Evolutionary conservation across 371 early-diverging fungal genomes (phyloP).

Genomic region (Haplosporangium sp.): DNA sequence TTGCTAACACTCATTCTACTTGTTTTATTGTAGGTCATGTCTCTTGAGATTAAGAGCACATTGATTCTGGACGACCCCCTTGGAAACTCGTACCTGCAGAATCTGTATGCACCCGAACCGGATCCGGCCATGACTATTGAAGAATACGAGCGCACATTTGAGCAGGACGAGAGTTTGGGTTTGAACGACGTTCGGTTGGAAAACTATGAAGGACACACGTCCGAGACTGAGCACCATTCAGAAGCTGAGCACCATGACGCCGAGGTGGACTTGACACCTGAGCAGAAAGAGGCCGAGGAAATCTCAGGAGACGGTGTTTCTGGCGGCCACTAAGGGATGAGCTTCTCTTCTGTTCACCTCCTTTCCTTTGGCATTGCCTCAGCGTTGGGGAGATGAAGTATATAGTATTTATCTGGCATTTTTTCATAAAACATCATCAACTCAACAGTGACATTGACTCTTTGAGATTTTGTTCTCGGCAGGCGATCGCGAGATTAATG

Average conservation of each 20-base stretch:
- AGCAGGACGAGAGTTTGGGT: constrained; percentile 87
- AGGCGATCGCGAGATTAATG: no score
- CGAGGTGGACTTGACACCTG: constrained; percentile 25
- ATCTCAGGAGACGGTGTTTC: constrained; percentile 48
- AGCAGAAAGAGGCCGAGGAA: constrained; percentile 44
- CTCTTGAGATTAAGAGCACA: constrained; percentile 58
- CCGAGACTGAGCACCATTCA: not conserved
- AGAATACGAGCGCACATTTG: constrained; percentile 87
- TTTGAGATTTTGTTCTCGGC: no score
- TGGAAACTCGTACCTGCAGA: constrained; percentile 86
- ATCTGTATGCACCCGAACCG: constrained; percentile 91
- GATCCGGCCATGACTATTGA: constrained; percentile 94
- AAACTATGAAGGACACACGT: constrained; percentile 55
- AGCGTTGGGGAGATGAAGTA: no score
- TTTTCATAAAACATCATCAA: no score
- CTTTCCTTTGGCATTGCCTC: no score
- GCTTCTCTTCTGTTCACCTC: no score
- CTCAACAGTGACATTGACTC: no score
- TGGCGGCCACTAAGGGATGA: constrained; percentile 27
- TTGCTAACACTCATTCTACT: no score
- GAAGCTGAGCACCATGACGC: constrained; percentile 11
- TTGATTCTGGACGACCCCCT: constrained; percentile 94
- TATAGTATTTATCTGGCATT: constrained; percentile 1
- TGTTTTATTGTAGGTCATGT: constrained; percentile 52
- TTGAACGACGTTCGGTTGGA: constrained; percentile 87